Conservation (phyloP, 495 filamentous ascomycete species). For the Xylaria venustula region DNA sequence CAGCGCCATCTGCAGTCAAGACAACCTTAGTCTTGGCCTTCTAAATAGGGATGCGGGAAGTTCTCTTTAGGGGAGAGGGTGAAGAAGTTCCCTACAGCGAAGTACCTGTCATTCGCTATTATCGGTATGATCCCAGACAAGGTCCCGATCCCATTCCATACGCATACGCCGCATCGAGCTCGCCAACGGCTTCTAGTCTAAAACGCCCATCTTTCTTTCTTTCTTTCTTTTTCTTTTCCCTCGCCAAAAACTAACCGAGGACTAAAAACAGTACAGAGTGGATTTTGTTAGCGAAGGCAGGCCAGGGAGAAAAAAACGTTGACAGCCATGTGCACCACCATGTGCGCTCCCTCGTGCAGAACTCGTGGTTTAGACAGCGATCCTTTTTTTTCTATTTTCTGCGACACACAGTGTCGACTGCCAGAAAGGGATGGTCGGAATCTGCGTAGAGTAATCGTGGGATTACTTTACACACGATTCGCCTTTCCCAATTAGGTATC, state of each 20-base stretch:
- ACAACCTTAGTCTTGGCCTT: conserved; percentile 8
- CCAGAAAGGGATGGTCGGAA: too few species aligned
- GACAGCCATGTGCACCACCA: conserved; percentile 2
- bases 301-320: too few species aligned
- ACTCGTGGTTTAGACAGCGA: conserved; percentile 7
- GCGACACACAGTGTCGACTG: not conserved
- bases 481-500: too few species aligned
- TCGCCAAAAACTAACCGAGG: conserved; percentile 6
- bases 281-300: too few species aligned
- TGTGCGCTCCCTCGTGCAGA: too few species aligned
- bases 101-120: too few species aligned
- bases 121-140: too few species aligned
- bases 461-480: too few species aligned
- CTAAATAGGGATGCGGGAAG: not conserved
- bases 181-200: too few species aligned
- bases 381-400: conserved; percentile 12
- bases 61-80: not conserved
- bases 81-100: conserved; percentile 7
- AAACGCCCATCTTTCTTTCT: not conserved
- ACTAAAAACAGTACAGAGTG: conserved; percentile 11
- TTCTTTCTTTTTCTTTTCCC: too few species aligned
- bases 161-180: too few species aligned
- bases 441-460: not conserved
- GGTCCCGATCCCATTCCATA: too few species aligned
- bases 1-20: not conserved